Evolutionary conservation across 2,329 filamentous ascomycete species (phyloP), one percentile per base, ranked within the genome.

Genomic region (Fusarium citri): DNA sequence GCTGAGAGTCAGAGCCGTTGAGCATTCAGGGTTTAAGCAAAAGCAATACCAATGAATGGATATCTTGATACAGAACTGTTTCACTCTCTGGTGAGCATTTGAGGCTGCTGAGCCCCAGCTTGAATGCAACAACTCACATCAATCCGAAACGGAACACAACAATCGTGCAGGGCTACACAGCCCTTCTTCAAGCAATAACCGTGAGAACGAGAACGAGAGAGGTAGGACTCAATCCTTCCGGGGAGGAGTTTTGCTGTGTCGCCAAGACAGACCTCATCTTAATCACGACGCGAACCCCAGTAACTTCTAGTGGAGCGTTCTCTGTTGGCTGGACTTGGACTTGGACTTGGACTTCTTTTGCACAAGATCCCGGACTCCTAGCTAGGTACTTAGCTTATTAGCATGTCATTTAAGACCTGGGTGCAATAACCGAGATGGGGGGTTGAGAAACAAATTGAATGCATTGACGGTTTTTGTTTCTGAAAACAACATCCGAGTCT

Each of bases 261-360:
- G 69, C 66, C 60, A 72, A 74, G 70, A 68, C 58, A 67, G 55
- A 72, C 71, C 73, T 75, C 73, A 76, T 76, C 66, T 75, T 75
- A 73, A 73, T 72, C 73, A 70, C 63, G 63, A 54, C 47, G 59
- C 55, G 55, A 71, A 61, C 53, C 60, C 55, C 31, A 57, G 55
- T 60, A 61, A 57, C 47, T 51, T 25, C 41, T 51, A 42, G 68
- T 75, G 73, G 72, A 71, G 60, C 49, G 34, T 37, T 37, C 18
- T 37, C 58, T 22, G 37, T 54, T 61, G 54, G 46, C 22, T 30
- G 28, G 28, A 5, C 12, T 30, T 30, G 28, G 16, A n/a, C n/a
- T n/a, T 23, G 22, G 28, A 37, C 34, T n/a, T n/a, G 34, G 18
- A 20, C 14, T 63, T 65, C 20, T 46, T 61, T 42, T 54, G 68